A percentile compares a stretch with the other conserved stretches of the same genome.
Evolutionary conservation across 805 yeast genomes (phyloP).

Genomic region (Komagataella pastoris): DNA sequence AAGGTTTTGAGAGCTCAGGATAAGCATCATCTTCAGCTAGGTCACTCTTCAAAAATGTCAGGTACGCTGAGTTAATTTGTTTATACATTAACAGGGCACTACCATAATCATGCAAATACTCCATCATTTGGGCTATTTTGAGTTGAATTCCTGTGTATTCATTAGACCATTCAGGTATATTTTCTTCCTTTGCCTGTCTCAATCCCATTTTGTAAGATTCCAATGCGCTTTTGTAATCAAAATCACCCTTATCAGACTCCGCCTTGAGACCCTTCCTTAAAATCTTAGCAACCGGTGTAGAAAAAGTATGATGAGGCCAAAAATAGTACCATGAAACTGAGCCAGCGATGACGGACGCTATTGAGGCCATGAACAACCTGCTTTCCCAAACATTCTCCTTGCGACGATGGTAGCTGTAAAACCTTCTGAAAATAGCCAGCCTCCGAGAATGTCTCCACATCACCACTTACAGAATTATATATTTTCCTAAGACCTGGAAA

Average conservation of each 20-base stretch:
- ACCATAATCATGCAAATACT: background rate
- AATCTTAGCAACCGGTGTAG: constrained; percentile 54
- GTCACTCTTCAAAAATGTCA: constrained; percentile 28
- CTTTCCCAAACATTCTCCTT: constrained; percentile 8
- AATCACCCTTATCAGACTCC: constrained; percentile 54
- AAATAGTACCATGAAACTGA: constrained; percentile 22
- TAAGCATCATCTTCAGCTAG: constrained; percentile 16
- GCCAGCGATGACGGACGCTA: constrained; percentile 8
- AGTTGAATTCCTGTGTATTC: constrained; percentile 87
- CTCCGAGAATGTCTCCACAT: background rate
- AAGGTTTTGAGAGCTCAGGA: constrained; percentile 31
- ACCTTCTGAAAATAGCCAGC: constrained; percentile 2
- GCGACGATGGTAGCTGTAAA: constrained; percentile 6
- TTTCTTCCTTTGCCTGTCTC: constrained; percentile 40
- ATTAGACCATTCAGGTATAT: constrained; percentile 47
- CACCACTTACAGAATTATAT: background rate
- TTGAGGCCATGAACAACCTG: constrained; percentile 6
- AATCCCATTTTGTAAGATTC: constrained; percentile 65
- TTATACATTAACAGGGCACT: constrained; percentile 18
- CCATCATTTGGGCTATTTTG: constrained; percentile 73
- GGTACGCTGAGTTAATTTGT: constrained; percentile 49
- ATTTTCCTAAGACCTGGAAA: background rate
- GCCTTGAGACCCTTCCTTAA: constrained; percentile 75
- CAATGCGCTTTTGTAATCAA: constrained; percentile 56
- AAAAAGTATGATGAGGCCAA: constrained; percentile 63